Conservation (phyloP, 2,329 filamentous ascomycete species). For the Hymenoscyphus fructigenus region DNA sequence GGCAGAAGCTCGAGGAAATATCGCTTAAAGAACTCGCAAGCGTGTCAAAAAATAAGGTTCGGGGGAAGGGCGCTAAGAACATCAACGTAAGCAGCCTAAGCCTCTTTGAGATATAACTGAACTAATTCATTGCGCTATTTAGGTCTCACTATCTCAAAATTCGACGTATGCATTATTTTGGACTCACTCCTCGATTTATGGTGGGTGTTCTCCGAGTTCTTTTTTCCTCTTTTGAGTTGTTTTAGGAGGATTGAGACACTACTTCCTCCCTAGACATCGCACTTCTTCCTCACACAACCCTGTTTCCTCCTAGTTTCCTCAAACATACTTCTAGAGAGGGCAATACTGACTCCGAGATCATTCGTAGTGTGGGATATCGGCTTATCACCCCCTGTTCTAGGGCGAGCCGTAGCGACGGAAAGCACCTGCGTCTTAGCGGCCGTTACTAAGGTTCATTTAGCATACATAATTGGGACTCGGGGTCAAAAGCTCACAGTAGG, state of each 20-base stretch:
- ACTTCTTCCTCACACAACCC: too few species aligned
- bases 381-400: conserved; percentile 38
- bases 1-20: conserved; percentile 42
- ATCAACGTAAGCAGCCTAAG: conserved; percentile 34
- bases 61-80: conserved; percentile 36
- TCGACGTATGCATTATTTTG: conserved; percentile 42
- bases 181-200: conserved; percentile 40
- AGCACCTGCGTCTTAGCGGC: conserved; percentile 42
- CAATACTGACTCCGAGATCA: too few species aligned
- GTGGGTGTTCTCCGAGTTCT: too few species aligned
- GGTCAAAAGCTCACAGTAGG: conserved; percentile 44
- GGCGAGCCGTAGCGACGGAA: conserved; percentile 38
- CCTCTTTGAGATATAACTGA: too few species aligned
- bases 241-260: too few species aligned
- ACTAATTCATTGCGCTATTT: too few species aligned
- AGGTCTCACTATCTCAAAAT: conserved; percentile 38
- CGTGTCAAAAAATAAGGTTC: conserved; percentile 31
- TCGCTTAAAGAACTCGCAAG: conserved; percentile 36
- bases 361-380: conserved; percentile 44
- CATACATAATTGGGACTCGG: conserved; percentile 43
- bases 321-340: too few species aligned
- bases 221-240: too few species aligned
- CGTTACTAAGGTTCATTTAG: conserved; percentile 40
- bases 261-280: too few species aligned
- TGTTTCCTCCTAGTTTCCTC: too few species aligned